Conservation (phyloP, 345 rosid species). For the Moricandia arvensis region DNA sequence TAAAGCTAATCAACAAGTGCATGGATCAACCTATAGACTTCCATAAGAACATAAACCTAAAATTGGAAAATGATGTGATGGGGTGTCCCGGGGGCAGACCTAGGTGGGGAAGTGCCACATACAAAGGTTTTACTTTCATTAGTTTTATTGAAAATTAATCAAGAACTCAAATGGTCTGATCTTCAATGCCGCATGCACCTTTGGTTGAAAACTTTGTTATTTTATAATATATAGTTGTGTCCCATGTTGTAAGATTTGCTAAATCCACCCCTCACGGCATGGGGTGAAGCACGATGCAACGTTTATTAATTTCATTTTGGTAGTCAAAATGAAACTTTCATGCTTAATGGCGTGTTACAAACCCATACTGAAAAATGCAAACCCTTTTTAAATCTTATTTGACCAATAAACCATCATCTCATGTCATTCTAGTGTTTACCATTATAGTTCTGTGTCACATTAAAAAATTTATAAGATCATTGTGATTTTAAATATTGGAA, state of each 20-base stretch:
- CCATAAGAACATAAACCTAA: background rate
- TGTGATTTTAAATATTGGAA: background rate
- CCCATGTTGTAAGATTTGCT: background rate
- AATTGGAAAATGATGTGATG: background rate
- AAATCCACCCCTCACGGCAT: background rate
- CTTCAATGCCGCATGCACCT: background rate
- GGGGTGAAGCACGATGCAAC: conserved; percentile 27
- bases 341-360: background rate
- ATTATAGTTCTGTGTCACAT: background rate
- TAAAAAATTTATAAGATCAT: background rate
- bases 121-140: background rate
- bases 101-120: background rate
- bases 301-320: background rate
- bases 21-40: conserved; percentile 11
- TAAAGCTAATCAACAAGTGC: background rate
- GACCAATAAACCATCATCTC: background rate
- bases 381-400: background rate
- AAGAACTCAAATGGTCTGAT: background rate
- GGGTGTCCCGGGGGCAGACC: background rate
- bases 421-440: background rate
- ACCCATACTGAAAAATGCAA: background rate
- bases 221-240: background rate
- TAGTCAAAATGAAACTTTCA: conserved; percentile 27
- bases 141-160: background rate
- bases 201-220: background rate